phyloP scores from a whole-genome alignment of 2,329 filamentous ascomycete genomes.

The Elsinoe australis region DNA sequence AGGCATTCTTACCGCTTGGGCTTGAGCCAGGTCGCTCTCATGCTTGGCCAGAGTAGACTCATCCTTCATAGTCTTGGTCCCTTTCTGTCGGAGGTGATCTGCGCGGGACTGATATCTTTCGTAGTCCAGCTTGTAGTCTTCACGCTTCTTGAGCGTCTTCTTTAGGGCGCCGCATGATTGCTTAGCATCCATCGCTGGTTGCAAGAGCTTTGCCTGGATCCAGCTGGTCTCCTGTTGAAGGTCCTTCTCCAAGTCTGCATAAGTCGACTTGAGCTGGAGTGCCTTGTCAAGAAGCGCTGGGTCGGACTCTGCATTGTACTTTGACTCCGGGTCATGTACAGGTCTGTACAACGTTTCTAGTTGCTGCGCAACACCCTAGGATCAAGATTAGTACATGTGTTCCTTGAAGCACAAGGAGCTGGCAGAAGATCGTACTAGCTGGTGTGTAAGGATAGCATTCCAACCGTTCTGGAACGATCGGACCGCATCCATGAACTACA shows the following conservation, averaged over 20 bases:
- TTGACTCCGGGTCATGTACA: slow-evolving; percentile 58
- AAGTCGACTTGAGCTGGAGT: slow-evolving; percentile 56
- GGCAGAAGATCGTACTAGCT: background rate
- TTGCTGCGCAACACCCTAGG: slow-evolving; percentile 51
- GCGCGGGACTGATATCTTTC: slow-evolving; percentile 68
- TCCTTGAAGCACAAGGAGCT: background rate
- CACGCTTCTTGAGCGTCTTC: slow-evolving; percentile 77
- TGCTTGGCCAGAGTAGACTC: slow-evolving; percentile 63
- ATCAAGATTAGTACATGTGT: slow-evolving; percentile 29
- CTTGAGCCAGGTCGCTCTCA: slow-evolving; percentile 59
- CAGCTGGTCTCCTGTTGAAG: slow-evolving; percentile 61
- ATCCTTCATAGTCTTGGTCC: slow-evolving; percentile 63
- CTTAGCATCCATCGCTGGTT: slow-evolving; percentile 61
- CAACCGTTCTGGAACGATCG: slow-evolving; percentile 73
- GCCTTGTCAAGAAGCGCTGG: slow-evolving; percentile 56
- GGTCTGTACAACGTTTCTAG: slow-evolving; percentile 70
- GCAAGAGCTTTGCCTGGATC: slow-evolving; percentile 63
- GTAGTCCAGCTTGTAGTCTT: slow-evolving; percentile 63
- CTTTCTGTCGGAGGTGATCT: slow-evolving; percentile 62
- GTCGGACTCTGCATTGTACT: slow-evolving; percentile 46
- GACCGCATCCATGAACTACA: slow-evolving; percentile 61
- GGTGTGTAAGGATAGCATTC: slow-evolving; percentile 56
- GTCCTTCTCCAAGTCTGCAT: slow-evolving; percentile 63
- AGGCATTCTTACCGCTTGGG: slow-evolving; percentile 50
- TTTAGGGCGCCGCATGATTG: slow-evolving; percentile 62